phyloP scores from a whole-genome alignment of 768 basidiomycete species.

The Suillus tomentosus region DNA sequence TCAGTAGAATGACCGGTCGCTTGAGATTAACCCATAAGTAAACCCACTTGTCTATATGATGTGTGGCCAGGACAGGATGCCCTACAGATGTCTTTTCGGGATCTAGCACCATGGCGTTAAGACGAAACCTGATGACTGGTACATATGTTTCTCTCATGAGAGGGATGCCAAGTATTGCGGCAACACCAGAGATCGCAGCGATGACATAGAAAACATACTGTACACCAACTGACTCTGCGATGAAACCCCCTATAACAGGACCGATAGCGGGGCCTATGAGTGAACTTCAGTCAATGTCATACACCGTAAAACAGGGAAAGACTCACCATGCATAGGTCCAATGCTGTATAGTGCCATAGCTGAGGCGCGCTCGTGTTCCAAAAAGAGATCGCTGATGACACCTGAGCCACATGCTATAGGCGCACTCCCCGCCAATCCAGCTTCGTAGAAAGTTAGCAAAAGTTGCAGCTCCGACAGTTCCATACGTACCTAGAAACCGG shows the following conservation, averaged over 20 bases:
- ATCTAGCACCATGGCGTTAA: background rate
- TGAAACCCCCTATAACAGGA: background rate
- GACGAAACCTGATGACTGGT: background rate
- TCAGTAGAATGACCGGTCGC: background rate
- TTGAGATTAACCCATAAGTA: background rate
- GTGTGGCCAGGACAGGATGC: background rate
- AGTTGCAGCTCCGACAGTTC: background rate
- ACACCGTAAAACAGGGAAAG: background rate
- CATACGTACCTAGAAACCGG: background rate
- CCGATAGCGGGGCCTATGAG: conserved; percentile 1
- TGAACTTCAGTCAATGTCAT: background rate
- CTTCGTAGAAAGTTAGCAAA: background rate
- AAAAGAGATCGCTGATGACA: background rate
- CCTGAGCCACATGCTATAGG: background rate
- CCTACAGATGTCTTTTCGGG: background rate
- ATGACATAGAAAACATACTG: conserved; percentile 1
- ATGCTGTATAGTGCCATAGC: background rate
- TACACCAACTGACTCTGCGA: background rate
- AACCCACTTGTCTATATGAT: background rate
- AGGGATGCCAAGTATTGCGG: conserved; percentile 1
- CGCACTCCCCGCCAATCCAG: background rate
- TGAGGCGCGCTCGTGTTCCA: background rate
- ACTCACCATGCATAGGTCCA: background rate
- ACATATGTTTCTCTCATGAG: conserved; percentile 1
- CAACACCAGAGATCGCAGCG: background rate